Conservation (phyloP, 1,284 basidiomycete species). For the Rugosomyces carneus region DNA sequence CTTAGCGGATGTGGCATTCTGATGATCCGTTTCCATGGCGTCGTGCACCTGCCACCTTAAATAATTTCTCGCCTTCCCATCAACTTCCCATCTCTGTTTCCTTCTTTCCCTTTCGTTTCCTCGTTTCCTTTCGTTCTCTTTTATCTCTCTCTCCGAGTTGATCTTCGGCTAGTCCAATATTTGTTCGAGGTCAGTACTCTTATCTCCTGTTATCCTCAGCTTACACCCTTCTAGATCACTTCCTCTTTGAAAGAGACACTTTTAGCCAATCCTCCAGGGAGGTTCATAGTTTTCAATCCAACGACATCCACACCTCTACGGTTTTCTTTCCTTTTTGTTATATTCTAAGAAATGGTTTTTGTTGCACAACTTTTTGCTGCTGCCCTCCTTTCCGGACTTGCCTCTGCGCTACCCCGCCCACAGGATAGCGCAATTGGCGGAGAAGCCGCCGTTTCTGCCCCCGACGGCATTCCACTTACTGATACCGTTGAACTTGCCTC, state of each 20-base stretch:
- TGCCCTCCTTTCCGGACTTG: slow-evolving; percentile 46
- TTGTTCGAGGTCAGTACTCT: slow-evolving; percentile 42
- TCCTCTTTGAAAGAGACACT: slow-evolving; percentile 66
- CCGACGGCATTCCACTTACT: slow-evolving; percentile 35
- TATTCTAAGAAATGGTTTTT: slow-evolving; percentile 47
- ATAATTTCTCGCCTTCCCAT: background rate
- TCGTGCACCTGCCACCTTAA: background rate
- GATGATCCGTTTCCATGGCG: slow-evolving; percentile 18
- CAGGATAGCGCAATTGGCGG: slow-evolving; percentile 34
- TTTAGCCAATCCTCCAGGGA: slow-evolving; percentile 50
- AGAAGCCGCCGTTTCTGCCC: slow-evolving; percentile 42
- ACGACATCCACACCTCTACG: slow-evolving; percentile 45
- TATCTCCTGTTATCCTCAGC: slow-evolving; percentile 2
- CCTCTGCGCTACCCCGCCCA: slow-evolving; percentile 43
- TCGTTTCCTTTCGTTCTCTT: slow-evolving; percentile 20
- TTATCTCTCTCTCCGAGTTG: slow-evolving; percentile 39
- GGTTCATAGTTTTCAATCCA: slow-evolving; percentile 40
- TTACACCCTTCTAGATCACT: slow-evolving; percentile 37
- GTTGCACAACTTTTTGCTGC: slow-evolving; percentile 46
- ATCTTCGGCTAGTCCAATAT: slow-evolving; percentile 50
- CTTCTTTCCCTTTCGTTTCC: slow-evolving; percentile 9
- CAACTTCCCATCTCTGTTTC: background rate
- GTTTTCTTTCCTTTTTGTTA: slow-evolving; percentile 27
- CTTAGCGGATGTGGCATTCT: background rate
- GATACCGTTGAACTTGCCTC: slow-evolving; percentile 22